A percentile compares a stretch with the other conserved stretches of the same genome.
These are phyloP conservation scores for Xanthoceras sorbifolium DNA, from an alignment of 345 rosid species.

Conservation along the genomic window DNA sequence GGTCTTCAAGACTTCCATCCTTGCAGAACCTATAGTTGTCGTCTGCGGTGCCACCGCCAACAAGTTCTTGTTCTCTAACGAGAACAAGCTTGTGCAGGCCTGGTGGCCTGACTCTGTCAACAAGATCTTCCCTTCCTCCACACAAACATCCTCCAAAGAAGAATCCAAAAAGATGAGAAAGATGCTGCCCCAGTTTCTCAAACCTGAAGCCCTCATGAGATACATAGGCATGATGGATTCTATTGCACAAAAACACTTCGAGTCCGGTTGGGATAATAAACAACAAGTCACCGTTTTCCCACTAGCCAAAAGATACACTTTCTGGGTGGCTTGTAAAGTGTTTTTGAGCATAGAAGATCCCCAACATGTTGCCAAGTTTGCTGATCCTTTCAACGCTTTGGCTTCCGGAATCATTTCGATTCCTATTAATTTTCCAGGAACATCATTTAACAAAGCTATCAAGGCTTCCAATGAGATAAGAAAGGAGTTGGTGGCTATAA, in stretches of 20 bases:
- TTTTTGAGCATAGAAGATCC: slow-evolving; percentile 25
- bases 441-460: slow-evolving; percentile 20
- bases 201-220: slow-evolving; percentile 29
- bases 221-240: slow-evolving; percentile 24
- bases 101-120: slow-evolving; percentile 62
- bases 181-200: slow-evolving; percentile 28
- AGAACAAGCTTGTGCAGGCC: slow-evolving; percentile 44
- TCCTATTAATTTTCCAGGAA: slow-evolving; percentile 23
- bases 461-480: slow-evolving; percentile 14
- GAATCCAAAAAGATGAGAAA: slow-evolving; percentile 45
- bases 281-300: slow-evolving; percentile 16
- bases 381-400: slow-evolving; percentile 20
- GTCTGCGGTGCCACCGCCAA: slow-evolving; percentile 43
- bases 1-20: slow-evolving; percentile 41
- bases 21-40: slow-evolving; percentile 35
- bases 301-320: slow-evolving; percentile 21
- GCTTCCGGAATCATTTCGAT: slow-evolving; percentile 22
- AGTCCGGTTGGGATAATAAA: slow-evolving; percentile 6
- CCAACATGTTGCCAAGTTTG: slow-evolving; percentile 4
- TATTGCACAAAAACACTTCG: slow-evolving; percentile 13
- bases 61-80: slow-evolving; percentile 53
- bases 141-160: slow-evolving; percentile 34
- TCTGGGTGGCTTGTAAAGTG: slow-evolving; percentile 24
- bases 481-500: slow-evolving; percentile 16
- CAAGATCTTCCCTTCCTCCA: slow-evolving; percentile 48